Evolutionary conservation across 1,139 yeast species (phyloP).

Genomic region (Hyphopichia pseudoburtonii): DNA sequence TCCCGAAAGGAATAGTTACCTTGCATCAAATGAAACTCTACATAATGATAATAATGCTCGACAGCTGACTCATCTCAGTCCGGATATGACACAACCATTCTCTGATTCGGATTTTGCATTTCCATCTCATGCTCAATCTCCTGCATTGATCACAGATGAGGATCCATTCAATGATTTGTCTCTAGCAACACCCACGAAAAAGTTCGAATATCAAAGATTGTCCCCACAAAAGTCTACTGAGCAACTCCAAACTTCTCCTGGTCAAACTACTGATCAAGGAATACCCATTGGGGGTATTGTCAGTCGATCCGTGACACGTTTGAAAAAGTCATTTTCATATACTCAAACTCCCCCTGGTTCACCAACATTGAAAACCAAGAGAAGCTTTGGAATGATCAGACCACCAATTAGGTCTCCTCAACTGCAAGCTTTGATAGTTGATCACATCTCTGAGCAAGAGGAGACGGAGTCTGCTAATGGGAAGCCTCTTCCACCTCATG

Average conservation of each 20-base stretch:
- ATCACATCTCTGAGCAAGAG: neutral
- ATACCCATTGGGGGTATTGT: constrained; percentile 10
- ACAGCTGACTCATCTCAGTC: too few relatives aligned
- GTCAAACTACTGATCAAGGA: too few relatives aligned
- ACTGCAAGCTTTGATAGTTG: neutral
- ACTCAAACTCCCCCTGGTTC: constrained; percentile 15
- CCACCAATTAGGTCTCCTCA: neutral
- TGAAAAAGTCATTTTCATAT: constrained; percentile 25
- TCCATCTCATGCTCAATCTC: neutral
- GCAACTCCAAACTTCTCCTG: too few relatives aligned
- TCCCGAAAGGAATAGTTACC: constrained; percentile 22
- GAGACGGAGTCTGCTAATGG: neutral
- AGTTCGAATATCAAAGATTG: neutral
- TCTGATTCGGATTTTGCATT: too few relatives aligned
- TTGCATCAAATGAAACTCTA: constrained; percentile 32
- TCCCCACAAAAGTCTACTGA: neutral
- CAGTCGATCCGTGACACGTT: constrained; percentile 23
- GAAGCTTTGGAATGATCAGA: constrained; percentile 3
- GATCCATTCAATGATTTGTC: constrained; percentile 3
- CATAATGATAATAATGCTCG: constrained; percentile 7
- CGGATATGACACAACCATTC: too few relatives aligned
- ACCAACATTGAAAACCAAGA: constrained; percentile 12
- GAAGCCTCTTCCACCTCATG: neutral
- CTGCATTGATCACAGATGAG: constrained; percentile 4
- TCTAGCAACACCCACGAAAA: neutral